These are phyloP conservation scores for Pythium inflatum DNA, from an alignment of 352 stramenopile genomes.

Conservation along the genomic window DNA sequence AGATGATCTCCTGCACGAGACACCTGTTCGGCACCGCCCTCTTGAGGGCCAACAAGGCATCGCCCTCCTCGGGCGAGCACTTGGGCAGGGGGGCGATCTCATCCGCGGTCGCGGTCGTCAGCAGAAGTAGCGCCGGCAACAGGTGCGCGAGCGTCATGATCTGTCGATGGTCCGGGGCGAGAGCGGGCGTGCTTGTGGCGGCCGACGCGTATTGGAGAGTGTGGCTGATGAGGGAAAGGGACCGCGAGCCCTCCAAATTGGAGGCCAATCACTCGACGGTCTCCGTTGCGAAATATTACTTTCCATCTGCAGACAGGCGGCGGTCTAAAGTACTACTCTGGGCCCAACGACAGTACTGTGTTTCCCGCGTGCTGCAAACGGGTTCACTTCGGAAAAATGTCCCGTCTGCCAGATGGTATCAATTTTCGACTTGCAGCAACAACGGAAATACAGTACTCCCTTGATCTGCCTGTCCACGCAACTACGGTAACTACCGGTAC, in stretches of 20 bases:
- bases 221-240: not conserved
- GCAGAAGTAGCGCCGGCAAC: not conserved
- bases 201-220: not conserved
- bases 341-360: too few species aligned
- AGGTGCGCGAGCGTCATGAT: conserved; percentile 3
- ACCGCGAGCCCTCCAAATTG: too few species aligned
- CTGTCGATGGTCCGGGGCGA: not conserved
- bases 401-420: too few species aligned
- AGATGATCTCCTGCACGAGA: not conserved
- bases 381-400: too few species aligned
- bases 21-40: not conserved
- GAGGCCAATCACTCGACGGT: not conserved
- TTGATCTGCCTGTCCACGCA: not conserved
- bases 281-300: not conserved
- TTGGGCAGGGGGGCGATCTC: too few species aligned
- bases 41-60: not conserved
- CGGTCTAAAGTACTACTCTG: too few species aligned
- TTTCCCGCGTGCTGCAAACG: too few species aligned
- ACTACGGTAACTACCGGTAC: not conserved
- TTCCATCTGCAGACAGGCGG: too few species aligned
- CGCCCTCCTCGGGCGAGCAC: not conserved
- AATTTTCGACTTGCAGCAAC: too few species aligned
- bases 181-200: not conserved
- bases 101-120: conserved; percentile 3
- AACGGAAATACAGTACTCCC: not conserved